Conservation (phyloP, 352 stramenopile genomes). For the Phytophthora capsici region DNA sequence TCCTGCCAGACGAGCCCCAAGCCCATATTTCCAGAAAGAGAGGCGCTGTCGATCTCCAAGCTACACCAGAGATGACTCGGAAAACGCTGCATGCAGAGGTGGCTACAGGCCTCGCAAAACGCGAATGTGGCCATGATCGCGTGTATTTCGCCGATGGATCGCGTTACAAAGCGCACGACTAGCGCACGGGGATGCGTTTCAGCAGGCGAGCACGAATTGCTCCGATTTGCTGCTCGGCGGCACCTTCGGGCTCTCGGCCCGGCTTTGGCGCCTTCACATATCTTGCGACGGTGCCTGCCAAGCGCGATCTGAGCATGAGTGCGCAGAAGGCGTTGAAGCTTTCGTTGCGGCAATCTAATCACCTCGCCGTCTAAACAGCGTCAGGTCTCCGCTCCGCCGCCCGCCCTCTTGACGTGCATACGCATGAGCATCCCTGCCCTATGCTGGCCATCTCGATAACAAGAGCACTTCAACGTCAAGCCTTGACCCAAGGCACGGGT, state of each 20-base stretch:
- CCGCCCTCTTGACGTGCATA: conserved; percentile 13
- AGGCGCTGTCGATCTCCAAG: conserved; percentile 2
- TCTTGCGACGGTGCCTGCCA: conserved; percentile 32
- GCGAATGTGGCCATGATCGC: conserved; percentile 1
- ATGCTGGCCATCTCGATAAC: conserved; percentile 16
- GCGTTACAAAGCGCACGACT: conserved; percentile 24
- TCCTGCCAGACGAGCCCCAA: not conserved
- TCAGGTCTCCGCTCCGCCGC: conserved; percentile 1
- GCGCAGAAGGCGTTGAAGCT: conserved; percentile 21
- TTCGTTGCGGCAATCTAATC: conserved; percentile 13
- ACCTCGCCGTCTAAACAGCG: conserved; percentile 26
- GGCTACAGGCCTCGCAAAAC: conserved; percentile 5
- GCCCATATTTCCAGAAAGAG: conserved; percentile 2
- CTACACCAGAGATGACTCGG: not conserved
- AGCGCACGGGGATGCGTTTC: conserved; percentile 20
- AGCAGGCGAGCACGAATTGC: not conserved
- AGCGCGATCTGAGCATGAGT: conserved; percentile 35
- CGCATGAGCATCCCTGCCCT: conserved; percentile 22
- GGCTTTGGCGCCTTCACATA: conserved; percentile 29
- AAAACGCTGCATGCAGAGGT: not conserved
- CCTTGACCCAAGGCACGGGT: too few species aligned
- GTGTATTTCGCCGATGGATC: conserved; percentile 9
- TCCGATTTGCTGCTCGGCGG: conserved; percentile 5
- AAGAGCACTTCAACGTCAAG: conserved; percentile 29
- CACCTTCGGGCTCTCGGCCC: conserved; percentile 6